phyloP scores from a whole-genome alignment of 768 basidiomycete genomes.

The Pleurotus platypus region DNA sequence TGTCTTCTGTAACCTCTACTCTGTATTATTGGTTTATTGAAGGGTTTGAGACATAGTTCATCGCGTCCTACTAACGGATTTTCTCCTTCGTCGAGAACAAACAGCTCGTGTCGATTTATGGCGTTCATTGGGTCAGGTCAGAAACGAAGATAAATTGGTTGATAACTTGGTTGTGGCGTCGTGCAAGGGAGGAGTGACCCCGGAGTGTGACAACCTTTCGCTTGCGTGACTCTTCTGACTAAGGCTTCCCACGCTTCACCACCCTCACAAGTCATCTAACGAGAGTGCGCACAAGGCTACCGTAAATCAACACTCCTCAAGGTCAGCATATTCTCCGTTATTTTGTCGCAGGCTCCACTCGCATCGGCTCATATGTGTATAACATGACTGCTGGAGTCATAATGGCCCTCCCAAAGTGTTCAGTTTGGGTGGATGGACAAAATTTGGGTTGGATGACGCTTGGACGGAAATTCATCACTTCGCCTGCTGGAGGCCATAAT shows the following conservation, averaged over 20 bases:
- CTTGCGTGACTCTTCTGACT: not conserved
- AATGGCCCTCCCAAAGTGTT: not conserved
- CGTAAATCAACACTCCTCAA: slow-evolving; percentile 54
- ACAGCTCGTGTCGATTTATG: slow-evolving; percentile 89
- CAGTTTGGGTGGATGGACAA: slow-evolving; percentile 34
- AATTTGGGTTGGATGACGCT: slow-evolving; percentile 45
- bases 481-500: not conserved
- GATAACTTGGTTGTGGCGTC: not conserved
- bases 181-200: not conserved
- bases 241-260: not conserved
- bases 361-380: not conserved
- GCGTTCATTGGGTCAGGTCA: slow-evolving; percentile 68
- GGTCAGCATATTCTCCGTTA: slow-evolving; percentile 46
- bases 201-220: not conserved
- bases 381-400: too few relatives aligned
- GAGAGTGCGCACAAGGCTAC: slow-evolving; percentile 19
- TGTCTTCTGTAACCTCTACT: slow-evolving; percentile 90
- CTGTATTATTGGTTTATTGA: slow-evolving; percentile 32
- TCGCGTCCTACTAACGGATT: slow-evolving; percentile 65
- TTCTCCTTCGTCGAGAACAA: slow-evolving; percentile 90
- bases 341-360: not conserved
- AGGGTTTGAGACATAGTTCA: not conserved
- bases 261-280: not conserved
- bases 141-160: not conserved
- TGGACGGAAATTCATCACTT: slow-evolving; percentile 16